phyloP scores from a whole-genome alignment of 202 grass and related monocot genomes.

The Digitaria exilis region DNA sequence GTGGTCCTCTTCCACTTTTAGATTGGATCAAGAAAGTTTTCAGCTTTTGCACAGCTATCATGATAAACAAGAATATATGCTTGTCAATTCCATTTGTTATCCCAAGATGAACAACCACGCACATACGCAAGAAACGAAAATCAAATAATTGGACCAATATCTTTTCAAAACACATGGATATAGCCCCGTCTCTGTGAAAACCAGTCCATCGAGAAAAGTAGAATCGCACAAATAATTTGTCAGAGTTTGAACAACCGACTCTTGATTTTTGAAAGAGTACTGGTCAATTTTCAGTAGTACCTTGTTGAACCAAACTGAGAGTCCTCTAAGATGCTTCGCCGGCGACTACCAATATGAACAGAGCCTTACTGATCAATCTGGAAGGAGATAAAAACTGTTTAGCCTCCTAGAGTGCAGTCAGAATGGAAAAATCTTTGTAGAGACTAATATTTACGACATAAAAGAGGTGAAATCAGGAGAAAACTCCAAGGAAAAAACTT shows the following conservation, averaged over 20 bases:
- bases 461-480: constrained; percentile 42
- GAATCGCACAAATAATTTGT: constrained; percentile 8
- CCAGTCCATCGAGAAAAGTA: neutral
- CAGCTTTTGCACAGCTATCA: constrained; percentile 44
- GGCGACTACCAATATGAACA: neutral
- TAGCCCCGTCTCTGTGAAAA: neutral
- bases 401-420: neutral
- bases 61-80: constrained; percentile 54
- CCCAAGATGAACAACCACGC: constrained; percentile 27
- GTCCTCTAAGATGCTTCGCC: constrained; percentile 10
- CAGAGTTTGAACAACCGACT: constrained; percentile 12
- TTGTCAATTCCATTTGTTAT: constrained; percentile 28
- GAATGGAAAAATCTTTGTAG: neutral
- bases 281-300: constrained; percentile 31
- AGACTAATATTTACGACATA: constrained; percentile 18
- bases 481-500: constrained; percentile 30
- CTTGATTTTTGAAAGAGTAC: constrained; percentile 8
- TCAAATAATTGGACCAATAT: constrained; percentile 35
- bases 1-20: constrained; percentile 64
- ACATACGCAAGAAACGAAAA: constrained; percentile 36
- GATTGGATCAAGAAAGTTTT: constrained; percentile 53
- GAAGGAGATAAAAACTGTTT: constrained; percentile 42
- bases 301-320: constrained; percentile 30
- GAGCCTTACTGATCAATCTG: constrained; percentile 45
- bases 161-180: constrained; percentile 16